A percentile compares a stretch with the other conserved stretches of the same genome.
These are phyloP conservation scores for Tinospora cordifolia DNA, from an alignment of 164 flowering plant genomes.

Conservation along the genomic window DNA sequence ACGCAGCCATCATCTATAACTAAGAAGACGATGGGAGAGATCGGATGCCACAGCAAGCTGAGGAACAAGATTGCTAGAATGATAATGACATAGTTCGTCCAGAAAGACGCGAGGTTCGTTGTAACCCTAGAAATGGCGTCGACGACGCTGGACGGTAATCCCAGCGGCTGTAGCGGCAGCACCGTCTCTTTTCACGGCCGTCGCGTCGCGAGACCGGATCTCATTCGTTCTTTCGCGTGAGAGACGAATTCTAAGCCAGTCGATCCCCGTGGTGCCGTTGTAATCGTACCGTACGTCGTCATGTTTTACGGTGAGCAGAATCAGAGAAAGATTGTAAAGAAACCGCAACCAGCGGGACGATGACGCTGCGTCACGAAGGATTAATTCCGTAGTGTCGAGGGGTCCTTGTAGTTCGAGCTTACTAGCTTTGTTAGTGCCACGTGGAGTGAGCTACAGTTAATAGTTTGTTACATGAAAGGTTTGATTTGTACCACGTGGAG, in stretches of 20 bases:
- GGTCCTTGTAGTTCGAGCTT: no score
- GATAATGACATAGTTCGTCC: slow-evolving; percentile 40
- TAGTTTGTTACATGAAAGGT: no score
- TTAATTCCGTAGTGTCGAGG: not conserved
- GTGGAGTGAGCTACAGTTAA: no score
- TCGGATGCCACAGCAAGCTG: slow-evolving; percentile 51
- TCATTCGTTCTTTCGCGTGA: slow-evolving; percentile 31
- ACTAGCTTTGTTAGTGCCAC: no score
- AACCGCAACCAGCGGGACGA: not conserved
- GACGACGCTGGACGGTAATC: slow-evolving; percentile 23
- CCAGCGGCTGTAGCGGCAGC: slow-evolving; percentile 17
- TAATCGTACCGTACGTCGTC: slow-evolving; percentile 54
- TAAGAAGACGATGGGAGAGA: slow-evolving; percentile 42
- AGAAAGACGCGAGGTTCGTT: slow-evolving; percentile 35
- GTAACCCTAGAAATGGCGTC: slow-evolving; percentile 23
- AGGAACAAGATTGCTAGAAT: slow-evolving; percentile 36
- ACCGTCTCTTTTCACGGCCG: slow-evolving; percentile 50
- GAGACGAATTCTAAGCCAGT: slow-evolving; percentile 19
- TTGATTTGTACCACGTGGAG: no score
- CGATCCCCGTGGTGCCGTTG: slow-evolving; percentile 20
- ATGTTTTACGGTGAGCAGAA: slow-evolving; percentile 13
- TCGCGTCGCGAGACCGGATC: slow-evolving; percentile 26
- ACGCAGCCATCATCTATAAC: slow-evolving; percentile 33
- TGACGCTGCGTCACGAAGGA: not conserved
- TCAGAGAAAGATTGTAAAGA: not conserved